Evolutionary conservation across 2,329 filamentous ascomycete species (phyloP).

Genomic region (Neurospora crassa): DNA sequence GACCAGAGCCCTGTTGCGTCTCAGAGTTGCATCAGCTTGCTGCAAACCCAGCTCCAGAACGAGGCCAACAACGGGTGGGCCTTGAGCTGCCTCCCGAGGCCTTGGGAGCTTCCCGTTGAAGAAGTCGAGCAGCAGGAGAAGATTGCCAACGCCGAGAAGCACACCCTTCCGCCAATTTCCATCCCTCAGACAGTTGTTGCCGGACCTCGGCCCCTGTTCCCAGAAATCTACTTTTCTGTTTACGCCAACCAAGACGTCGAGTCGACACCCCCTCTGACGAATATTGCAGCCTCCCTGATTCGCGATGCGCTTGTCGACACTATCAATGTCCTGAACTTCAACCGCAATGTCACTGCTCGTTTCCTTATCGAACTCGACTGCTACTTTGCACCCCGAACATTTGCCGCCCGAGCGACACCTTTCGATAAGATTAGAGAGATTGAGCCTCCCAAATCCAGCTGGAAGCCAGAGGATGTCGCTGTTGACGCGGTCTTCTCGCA

Average conservation of each 20-base stretch:
- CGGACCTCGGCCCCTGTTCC: conserved; percentile 71
- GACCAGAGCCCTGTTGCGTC: conserved; percentile 54
- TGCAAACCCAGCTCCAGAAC: conserved; percentile 76
- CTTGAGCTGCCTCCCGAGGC: conserved; percentile 57
- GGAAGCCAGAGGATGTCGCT: conserved; percentile 95
- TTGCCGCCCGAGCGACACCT: conserved; percentile 84
- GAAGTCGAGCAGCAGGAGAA: conserved; percentile 52
- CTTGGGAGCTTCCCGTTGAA: conserved; percentile 54
- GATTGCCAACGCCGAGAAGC: conserved; percentile 55
- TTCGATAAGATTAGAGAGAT: conserved; percentile 79
- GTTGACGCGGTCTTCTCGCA: conserved; percentile 98
- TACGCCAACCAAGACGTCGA: conserved; percentile 80
- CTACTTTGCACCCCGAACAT: conserved; percentile 83
- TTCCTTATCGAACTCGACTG: conserved; percentile 91
- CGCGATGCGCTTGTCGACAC: conserved; percentile 83
- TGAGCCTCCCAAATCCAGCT: conserved; percentile 59
- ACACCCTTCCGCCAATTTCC: conserved; percentile 64
- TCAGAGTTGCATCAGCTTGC: conserved; percentile 63
- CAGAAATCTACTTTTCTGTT: conserved; percentile 89
- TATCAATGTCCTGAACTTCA: conserved; percentile 89
- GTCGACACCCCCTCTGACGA: conserved; percentile 70
- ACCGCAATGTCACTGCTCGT: conserved; percentile 76
- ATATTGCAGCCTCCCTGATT: conserved; percentile 73
- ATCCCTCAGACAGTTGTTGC: conserved; percentile 68
- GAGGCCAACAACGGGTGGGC: conserved; percentile 71